Percentiles rank a stretch among this genome's conserved stretches.
These are phyloP conservation scores for Chalaropsis ovoidea DNA, from an alignment of 2,329 filamentous ascomycete species.

Conservation along the genomic window DNA sequence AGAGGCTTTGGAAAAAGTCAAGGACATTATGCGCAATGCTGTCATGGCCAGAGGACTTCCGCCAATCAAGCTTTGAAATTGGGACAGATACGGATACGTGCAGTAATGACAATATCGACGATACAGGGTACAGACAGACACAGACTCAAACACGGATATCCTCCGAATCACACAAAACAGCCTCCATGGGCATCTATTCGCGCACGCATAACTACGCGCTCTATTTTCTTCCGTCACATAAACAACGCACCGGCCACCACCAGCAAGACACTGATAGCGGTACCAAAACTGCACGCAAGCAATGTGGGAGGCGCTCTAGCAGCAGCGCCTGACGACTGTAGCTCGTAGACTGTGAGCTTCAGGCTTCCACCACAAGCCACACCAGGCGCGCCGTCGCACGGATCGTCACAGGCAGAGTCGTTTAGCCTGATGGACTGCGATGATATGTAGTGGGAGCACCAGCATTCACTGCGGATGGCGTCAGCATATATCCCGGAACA, in stretches of 20 bases:
- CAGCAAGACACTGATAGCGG: background rate
- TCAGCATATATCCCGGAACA: background rate
- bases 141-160: too few species aligned
- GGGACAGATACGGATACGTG: background rate
- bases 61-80: conserved; percentile 13
- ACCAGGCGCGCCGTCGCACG: conserved; percentile 44
- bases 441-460: conserved; percentile 45
- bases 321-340: conserved; percentile 19
- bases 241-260: background rate
- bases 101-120: background rate
- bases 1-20: conserved; percentile 37
- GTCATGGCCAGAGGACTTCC: conserved; percentile 45
- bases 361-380: conserved; percentile 47
- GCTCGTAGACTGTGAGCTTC: conserved; percentile 39
- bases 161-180: background rate
- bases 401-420: conserved; percentile 41
- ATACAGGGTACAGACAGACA: background rate
- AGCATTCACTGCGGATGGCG: conserved; percentile 43
- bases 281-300: background rate
- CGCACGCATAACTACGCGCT: background rate
- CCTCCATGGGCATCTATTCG: background rate
- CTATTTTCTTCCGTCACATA: background rate
- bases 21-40: conserved; percentile 45
- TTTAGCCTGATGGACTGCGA: conserved; percentile 38
- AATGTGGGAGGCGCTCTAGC: background rate